Evolutionary conservation across 163 green algal species (phyloP).

Genomic region (Scenedesmus sp.): DNA sequence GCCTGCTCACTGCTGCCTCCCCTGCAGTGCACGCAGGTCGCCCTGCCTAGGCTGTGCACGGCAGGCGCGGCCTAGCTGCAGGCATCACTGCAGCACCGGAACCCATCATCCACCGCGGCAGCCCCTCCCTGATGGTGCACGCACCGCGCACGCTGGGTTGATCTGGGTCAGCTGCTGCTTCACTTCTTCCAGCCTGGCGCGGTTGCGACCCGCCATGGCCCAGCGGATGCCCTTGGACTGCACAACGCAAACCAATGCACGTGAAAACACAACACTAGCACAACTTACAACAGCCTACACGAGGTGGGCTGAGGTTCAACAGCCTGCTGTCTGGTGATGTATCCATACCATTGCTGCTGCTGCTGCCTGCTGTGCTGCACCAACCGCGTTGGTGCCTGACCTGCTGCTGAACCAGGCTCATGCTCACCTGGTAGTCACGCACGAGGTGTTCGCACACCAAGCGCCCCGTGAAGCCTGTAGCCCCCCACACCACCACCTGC

Average conservation of each 20-base stretch:
- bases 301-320: too few relatives aligned
- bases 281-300: too few relatives aligned
- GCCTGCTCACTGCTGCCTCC: too few relatives aligned
- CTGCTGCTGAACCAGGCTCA: neutral
- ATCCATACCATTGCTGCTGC: neutral
- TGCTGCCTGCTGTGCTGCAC: neutral
- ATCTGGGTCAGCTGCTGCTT: constrained; percentile 60
- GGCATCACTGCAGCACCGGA: too few relatives aligned
- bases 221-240: constrained; percentile 64
- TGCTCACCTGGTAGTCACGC: constrained; percentile 74
- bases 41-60: too few relatives aligned
- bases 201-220: constrained; percentile 76
- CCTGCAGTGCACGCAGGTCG: too few relatives aligned
- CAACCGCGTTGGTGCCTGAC: neutral
- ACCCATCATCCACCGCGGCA: too few relatives aligned
- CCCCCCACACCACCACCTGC: constrained; percentile 84
- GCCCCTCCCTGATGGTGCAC: neutral
- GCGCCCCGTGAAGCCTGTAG: constrained; percentile 83
- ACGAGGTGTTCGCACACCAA: constrained; percentile 87
- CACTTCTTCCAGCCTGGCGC: constrained; percentile 71
- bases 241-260: neutral
- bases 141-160: constrained; percentile 64
- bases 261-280: too few relatives aligned
- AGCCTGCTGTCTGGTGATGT: too few relatives aligned
- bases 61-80: too few relatives aligned